A percentile compares a stretch with the other conserved stretches of the same genome.
phyloP scores from a whole-genome alignment of 2,329 filamentous ascomycete species.

The Lasiodiplodia citricola region DNA sequence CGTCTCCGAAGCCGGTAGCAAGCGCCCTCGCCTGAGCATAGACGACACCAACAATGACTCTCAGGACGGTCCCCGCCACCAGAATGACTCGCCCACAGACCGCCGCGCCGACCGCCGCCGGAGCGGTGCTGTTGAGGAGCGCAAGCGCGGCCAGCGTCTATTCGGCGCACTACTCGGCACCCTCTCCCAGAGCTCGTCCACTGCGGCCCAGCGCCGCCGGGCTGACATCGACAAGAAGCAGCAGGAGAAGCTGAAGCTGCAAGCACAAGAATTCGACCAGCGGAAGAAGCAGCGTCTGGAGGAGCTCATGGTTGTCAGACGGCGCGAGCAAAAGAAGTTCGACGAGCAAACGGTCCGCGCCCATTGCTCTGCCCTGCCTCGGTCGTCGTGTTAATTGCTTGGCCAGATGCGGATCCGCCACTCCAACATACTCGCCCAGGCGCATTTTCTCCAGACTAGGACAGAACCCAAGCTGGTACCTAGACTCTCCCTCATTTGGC shows the following conservation, averaged over 20 bases:
- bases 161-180: conserved; percentile 83
- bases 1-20: conserved; percentile 54
- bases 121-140: conserved; percentile 71
- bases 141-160: conserved; percentile 80
- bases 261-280: conserved; percentile 73
- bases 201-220: conserved; percentile 68
- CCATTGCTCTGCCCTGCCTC: neutral
- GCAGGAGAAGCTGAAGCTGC: conserved; percentile 74
- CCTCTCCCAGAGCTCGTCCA: conserved; percentile 70
- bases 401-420: conserved; percentile 76
- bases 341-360: conserved; percentile 75
- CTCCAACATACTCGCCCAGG: conserved; percentile 71
- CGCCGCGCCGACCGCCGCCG: conserved; percentile 46
- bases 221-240: conserved; percentile 83
- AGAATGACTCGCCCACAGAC: conserved; percentile 33
- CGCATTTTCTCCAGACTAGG: conserved; percentile 75
- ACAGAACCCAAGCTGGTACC: conserved; percentile 75
- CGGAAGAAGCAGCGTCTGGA: conserved; percentile 69
- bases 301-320: conserved; percentile 65
- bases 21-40: conserved; percentile 58
- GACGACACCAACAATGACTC: conserved; percentile 34
- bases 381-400: conserved; percentile 28
- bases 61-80: conserved; percentile 31
- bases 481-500: neutral
- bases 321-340: conserved; percentile 73